Percentiles rank a stretch among this genome's conserved stretches.
These are phyloP conservation scores for Metschnikowia koreensis DNA, from an alignment of 805 yeast species.

Conservation along the genomic window DNA sequence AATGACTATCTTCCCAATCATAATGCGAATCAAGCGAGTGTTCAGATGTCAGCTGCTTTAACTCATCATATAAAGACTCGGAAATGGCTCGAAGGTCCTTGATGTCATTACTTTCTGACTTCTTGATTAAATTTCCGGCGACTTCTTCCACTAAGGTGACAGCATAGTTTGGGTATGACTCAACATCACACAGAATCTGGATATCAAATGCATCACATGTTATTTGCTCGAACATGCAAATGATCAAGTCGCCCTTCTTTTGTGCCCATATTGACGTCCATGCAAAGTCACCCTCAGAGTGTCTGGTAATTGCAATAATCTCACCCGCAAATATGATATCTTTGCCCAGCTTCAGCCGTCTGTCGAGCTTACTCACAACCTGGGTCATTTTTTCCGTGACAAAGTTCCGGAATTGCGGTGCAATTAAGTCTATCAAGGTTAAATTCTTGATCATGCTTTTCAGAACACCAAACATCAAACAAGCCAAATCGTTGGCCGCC, in stretches of 20 bases:
- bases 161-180: slow-evolving; percentile 14
- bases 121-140: slow-evolving; percentile 34
- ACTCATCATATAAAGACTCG: slow-evolving; percentile 25
- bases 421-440: slow-evolving; percentile 72
- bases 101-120: slow-evolving; percentile 16
- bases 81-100: slow-evolving; percentile 25
- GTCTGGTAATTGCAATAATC: slow-evolving; percentile 72
- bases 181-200: slow-evolving; percentile 16
- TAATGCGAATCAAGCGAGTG: slow-evolving; percentile 13
- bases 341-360: slow-evolving; percentile 18
- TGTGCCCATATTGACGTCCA: slow-evolving; percentile 95
- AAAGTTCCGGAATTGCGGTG: slow-evolving; percentile 71
- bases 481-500: slow-evolving; percentile 88
- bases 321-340: slow-evolving; percentile 77
- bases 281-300: slow-evolving; percentile 58
- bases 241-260: slow-evolving; percentile 62
- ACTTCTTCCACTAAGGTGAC: slow-evolving; percentile 30
- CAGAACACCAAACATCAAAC: slow-evolving; percentile 80
- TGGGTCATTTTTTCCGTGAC: slow-evolving; percentile 54
- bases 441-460: slow-evolving; percentile 58
- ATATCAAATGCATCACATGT: slow-evolving; percentile 43
- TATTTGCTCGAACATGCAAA: slow-evolving; percentile 86
- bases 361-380: slow-evolving; percentile 11
- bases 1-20: slow-evolving; percentile 27
- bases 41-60: slow-evolving; percentile 10